phyloP scores from a whole-genome alignment of 2,329 filamentous ascomycete genomes.

The Thermomyces lanuginosus region DNA sequence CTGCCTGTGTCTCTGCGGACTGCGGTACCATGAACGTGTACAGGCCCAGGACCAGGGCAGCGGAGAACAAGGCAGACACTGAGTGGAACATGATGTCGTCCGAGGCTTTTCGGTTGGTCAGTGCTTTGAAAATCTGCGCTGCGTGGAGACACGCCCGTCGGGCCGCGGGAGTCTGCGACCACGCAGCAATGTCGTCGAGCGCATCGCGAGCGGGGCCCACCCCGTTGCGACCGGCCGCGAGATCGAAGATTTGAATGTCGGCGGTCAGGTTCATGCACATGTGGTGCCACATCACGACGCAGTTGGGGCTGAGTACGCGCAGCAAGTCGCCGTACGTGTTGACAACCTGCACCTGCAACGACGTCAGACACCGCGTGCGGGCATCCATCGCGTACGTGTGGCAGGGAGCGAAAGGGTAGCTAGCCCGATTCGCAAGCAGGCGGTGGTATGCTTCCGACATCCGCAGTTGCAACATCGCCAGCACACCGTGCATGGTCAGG shows the following conservation, averaged over 20 bases:
- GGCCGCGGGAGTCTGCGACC: conserved; percentile 36
- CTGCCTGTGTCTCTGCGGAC: conserved; percentile 11
- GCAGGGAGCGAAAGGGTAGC: conserved; percentile 27
- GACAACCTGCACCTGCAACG: conserved; percentile 17
- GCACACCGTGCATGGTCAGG: conserved; percentile 21
- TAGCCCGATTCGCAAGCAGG: conserved; percentile 23
- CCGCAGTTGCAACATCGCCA: conserved; percentile 26
- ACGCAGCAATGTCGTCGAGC: conserved; percentile 34
- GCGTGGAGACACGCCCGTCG: conserved; percentile 36
- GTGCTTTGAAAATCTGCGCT: conserved; percentile 36
- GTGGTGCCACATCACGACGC: conserved; percentile 36
- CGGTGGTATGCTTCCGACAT: conserved; percentile 29
- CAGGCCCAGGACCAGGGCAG: conserved; percentile 35
- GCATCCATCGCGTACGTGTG: conserved; percentile 33
- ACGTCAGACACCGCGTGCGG: conserved; percentile 26
- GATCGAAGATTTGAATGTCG: conserved; percentile 37
- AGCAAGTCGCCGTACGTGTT: conserved; percentile 27
- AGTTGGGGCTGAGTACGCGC: conserved; percentile 32
- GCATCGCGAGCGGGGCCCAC: conserved; percentile 32
- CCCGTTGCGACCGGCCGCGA: conserved; percentile 35
- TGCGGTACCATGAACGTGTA: conserved; percentile 35
- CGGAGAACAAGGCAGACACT: conserved; percentile 34
- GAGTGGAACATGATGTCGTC: conserved; percentile 37
- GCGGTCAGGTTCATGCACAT: conserved; percentile 37
- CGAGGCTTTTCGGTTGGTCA: conserved; percentile 36